Conservation (phyloP, 2,329 filamentous ascomycete species). For the Penicillium sp. region DNA sequence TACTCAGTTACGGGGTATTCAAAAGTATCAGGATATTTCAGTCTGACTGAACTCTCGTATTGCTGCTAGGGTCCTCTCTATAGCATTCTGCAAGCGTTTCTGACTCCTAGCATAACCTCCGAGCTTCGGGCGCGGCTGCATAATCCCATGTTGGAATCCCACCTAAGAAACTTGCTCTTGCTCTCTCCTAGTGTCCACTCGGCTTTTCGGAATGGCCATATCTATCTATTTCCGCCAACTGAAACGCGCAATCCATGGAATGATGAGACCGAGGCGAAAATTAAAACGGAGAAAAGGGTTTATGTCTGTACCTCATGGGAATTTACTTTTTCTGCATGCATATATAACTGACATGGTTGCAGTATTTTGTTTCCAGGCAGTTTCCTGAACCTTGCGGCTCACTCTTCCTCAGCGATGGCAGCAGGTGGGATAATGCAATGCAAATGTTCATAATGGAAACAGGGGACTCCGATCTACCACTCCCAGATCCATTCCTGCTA, state of each 20-base stretch:
- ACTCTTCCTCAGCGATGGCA: conserved; percentile 5
- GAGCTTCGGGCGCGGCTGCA: conserved; percentile 1
- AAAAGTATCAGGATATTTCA: neutral
- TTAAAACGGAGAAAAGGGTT: conserved; percentile 2
- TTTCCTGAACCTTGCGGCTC: conserved; percentile 1
- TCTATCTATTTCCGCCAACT: neutral
- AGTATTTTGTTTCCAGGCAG: conserved; percentile 1
- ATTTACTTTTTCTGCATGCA: neutral
- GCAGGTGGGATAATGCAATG: neutral
- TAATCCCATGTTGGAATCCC: neutral
- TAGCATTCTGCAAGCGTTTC: conserved; percentile 2
- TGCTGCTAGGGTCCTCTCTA: conserved; percentile 6
- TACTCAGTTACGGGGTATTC: too few relatives aligned
- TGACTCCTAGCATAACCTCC: neutral
- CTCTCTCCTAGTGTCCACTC: conserved; percentile 11
- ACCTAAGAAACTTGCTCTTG: conserved; percentile 4
- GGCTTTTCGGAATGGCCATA: conserved; percentile 8
- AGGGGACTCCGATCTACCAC: neutral
- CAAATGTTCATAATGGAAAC: conserved; percentile 5
- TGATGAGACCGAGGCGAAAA: conserved; percentile 4
- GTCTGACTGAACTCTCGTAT: neutral
- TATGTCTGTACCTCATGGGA: neutral
- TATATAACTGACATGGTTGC: neutral
- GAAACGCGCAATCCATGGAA: neutral
- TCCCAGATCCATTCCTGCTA: conserved; percentile 13